Evolutionary conservation across 164 flowering plant species (phyloP), one percentile per base, ranked within the genome.

Genomic region (Piper betle): DNA sequence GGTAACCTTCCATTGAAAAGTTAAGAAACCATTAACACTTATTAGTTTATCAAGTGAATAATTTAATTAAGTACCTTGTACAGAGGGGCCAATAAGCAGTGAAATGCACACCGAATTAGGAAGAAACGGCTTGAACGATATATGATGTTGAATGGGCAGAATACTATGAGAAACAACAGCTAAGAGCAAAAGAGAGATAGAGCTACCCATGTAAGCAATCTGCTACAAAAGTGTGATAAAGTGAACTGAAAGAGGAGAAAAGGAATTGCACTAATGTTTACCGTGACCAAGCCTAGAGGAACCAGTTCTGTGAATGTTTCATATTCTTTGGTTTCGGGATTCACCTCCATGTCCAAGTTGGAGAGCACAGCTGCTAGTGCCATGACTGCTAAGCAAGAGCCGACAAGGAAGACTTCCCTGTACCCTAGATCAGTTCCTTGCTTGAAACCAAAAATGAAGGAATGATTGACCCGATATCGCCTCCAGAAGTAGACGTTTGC

Each of bases 371-470:
- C 54, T n/a, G 71, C 81, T 4, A 83, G 68, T 20, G 83, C 81
- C 38, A 82, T 60, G 39, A 69, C 73, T 37, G 81, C 75, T 18
- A 86, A 60, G 11, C 70, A 73, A 33, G 74, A 64, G 58, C 81
- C 59, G 5, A 80, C 62, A 37, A 84, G 78, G 11, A 81, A 63
- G 57, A 86, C 82, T 60, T 82, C 78, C 67, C 80, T 63, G 58
- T 80, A 83, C 12, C 85, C 82, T 53, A 83, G 56, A 52, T 83
- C 88, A 0, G 81, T 78, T 42, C 87, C 85, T 64, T 68, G 74
- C 63, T 83, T 86, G 80, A 83, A 82, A 17, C 88, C 88, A 70
- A 86, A 82, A 70, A 86, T 86, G 74, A 86, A 83, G 3, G 86
- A 57, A 63, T 80, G 78, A 67, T 86, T 86, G 54, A 86, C 80